Evolutionary conservation across 495 filamentous ascomycete genomes (phyloP).

Genomic region (Talaromyces stipitatus): DNA sequence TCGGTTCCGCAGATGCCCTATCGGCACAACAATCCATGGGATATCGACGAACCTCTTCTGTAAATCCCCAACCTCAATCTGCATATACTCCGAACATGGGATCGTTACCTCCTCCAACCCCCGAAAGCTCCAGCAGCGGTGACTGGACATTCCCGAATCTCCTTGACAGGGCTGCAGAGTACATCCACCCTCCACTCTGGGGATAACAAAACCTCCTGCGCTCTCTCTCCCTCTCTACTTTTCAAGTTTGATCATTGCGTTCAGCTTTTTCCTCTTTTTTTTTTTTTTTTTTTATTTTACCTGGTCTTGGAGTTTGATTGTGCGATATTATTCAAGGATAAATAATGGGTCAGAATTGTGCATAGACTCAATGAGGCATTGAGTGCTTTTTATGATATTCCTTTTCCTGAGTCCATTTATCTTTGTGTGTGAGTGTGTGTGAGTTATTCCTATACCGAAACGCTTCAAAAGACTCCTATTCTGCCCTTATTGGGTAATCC

Average conservation of each 20-base stretch:
- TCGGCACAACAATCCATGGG: background rate
- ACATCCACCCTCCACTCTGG: conserved; percentile 42
- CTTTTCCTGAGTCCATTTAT: background rate
- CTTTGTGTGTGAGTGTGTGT: background rate
- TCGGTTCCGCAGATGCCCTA: background rate
- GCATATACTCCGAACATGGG: conserved; percentile 28
- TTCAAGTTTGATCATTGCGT: background rate
- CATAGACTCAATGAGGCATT: background rate
- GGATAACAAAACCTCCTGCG: too few relatives aligned
- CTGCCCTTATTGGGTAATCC: too few relatives aligned
- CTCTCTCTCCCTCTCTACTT: background rate
- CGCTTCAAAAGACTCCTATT: too few relatives aligned
- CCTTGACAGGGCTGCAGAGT: conserved; percentile 38
- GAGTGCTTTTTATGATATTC: background rate
- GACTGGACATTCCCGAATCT: conserved; percentile 42
- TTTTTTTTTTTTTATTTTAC: background rate
- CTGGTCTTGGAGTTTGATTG: background rate
- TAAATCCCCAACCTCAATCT: conserved; percentile 8
- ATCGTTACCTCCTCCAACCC: conserved; percentile 38
- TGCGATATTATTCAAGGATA: background rate
- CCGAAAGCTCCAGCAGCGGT: conserved; percentile 39
- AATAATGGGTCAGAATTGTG: background rate
- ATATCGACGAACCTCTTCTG: background rate
- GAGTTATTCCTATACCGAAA: too few relatives aligned
- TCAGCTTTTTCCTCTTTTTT: too few relatives aligned